Percentiles rank a stretch among this genome's conserved stretches.
These are phyloP conservation scores for Boletus eberwhitei DNA, from an alignment of 768 basidiomycete species.

Conservation along the genomic window DNA sequence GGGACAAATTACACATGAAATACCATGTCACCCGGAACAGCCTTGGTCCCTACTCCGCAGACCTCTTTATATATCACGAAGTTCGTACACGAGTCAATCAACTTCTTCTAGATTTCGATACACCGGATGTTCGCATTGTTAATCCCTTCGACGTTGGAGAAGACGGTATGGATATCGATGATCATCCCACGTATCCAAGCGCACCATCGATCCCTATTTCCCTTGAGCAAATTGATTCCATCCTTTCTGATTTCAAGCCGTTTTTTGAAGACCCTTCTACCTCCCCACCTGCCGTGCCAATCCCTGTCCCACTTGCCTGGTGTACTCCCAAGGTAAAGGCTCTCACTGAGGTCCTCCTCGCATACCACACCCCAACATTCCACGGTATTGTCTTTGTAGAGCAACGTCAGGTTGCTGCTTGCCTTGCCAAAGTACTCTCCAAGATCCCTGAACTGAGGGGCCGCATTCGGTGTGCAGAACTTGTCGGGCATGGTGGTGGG, in stretches of 20 bases:
- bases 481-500: conserved; percentile 66
- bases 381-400: conserved; percentile 88
- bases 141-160: conserved; percentile 16
- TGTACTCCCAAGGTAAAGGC: conserved; percentile 68
- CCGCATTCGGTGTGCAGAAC: conserved; percentile 55
- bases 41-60: conserved; percentile 73
- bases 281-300: conserved; percentile 33
- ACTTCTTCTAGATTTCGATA: conserved; percentile 32
- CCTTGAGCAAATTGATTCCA: conserved; percentile 45
- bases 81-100: conserved; percentile 48
- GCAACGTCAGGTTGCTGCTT: conserved; percentile 75
- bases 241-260: conserved; percentile 44
- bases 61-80: conserved; percentile 65
- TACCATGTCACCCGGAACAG: conserved; percentile 59
- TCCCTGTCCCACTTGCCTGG: conserved; percentile 53
- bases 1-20: conserved; percentile 58
- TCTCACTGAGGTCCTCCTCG: conserved; percentile 59
- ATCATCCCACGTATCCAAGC: conserved; percentile 11
- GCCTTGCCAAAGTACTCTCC: conserved; percentile 62
- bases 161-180: conserved; percentile 30
- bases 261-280: conserved; percentile 35
- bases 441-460: conserved; percentile 55
- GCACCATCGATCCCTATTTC: conserved; percentile 35
- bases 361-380: conserved; percentile 52
- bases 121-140: conserved; percentile 15